Percentiles rank a stretch among this genome's conserved stretches.
Evolutionary conservation across 2,329 filamentous ascomycete species (phyloP).

Genomic region (Rosellinia necatrix): DNA sequence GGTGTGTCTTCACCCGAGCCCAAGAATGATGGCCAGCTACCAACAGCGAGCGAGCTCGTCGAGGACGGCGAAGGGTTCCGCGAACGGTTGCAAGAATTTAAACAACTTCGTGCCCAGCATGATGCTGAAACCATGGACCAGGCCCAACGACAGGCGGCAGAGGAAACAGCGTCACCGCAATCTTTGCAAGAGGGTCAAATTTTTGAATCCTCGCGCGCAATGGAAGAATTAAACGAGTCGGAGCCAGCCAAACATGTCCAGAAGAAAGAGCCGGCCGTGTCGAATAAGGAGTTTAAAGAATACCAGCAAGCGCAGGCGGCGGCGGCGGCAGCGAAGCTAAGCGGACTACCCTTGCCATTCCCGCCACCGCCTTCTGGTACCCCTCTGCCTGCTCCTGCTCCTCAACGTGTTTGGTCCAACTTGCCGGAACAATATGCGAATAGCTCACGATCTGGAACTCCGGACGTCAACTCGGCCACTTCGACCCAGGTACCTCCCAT

Average conservation of each 20-base stretch:
- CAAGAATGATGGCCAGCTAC: conserved; percentile 52
- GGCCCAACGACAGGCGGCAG: conserved; percentile 7
- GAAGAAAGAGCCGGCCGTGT: conserved; percentile 30
- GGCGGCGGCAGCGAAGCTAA: conserved; percentile 59
- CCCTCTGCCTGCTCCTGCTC: conserved; percentile 84
- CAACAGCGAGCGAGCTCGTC: conserved; percentile 54
- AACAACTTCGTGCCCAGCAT: conserved; percentile 74
- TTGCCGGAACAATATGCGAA: conserved; percentile 71
- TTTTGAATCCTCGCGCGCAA: conserved; percentile 11
- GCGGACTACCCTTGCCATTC: conserved; percentile 77
- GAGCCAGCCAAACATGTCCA: conserved; percentile 25
- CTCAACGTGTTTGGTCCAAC: conserved; percentile 82
- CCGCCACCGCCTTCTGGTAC: conserved; percentile 75
- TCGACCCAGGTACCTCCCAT: conserved; percentile 67
- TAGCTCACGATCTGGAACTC: conserved; percentile 78
- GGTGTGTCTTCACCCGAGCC: conserved; percentile 45
- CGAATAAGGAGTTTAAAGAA: conserved; percentile 67
- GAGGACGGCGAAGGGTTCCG: conserved; percentile 64
- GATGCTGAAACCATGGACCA: conserved; percentile 57
- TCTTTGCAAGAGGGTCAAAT: conserved; percentile 17
- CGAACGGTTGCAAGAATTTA: conserved; percentile 82
- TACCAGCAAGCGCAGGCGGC: conserved; percentile 62
- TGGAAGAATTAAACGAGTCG: conserved; percentile 23
- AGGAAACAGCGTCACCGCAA: conserved; percentile 25
- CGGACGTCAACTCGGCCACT: conserved; percentile 54